Base-by-base conservation (phyloP, 495 filamentous ascomycete genomes). In the Xylaria nigripes region DNA sequence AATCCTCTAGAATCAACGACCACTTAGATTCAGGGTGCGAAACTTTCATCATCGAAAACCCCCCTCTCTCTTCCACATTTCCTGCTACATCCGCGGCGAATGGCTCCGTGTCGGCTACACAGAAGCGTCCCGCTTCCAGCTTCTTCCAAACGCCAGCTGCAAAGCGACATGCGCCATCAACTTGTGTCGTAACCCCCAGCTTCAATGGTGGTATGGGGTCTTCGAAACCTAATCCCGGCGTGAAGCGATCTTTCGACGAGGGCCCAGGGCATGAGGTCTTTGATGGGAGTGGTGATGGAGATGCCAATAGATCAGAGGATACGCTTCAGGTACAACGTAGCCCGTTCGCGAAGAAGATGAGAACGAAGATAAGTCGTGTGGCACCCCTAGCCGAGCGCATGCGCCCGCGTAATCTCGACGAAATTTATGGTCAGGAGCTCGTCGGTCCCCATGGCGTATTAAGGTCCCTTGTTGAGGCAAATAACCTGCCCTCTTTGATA, bases 331-430 rank as follows among this genome's bases (percentile, higher is more conserved):
- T 25, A 24, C 44, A 56, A 58, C 61, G 68, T 2, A 61, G 60
- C n/a, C 68, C 65, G 0, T 19, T 73, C 16, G 47, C 76, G 2
- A 87, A 87, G 62, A 79, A 77, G 48, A 68, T 77, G 42, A 79
- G 77, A 48, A 70, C 77, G 46, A 92, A 86, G 65, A 74, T 74
- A 51, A 81, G 84, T 40, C 81, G 83, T 59, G 85, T 81, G 0
- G 89, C 88, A 5, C 93, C 93, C 2, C 76, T 98, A 2, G 89
- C 93, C 13, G 93, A 98, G 67, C 87, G 89, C 12, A 95, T 97
- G 89, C 86, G 93, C 3, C 93, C 93, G 2, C 78, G 74, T 46
- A 83, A 75, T 2, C 79, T 98, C 0, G 87, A 95, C 55, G 88
- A 96, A 22, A 84, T 97, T 8, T 87, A 80, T 54, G 93, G 93